Conservation (phyloP, 768 basidiomycete genomes). For the Exsudoporus frostii region DNA sequence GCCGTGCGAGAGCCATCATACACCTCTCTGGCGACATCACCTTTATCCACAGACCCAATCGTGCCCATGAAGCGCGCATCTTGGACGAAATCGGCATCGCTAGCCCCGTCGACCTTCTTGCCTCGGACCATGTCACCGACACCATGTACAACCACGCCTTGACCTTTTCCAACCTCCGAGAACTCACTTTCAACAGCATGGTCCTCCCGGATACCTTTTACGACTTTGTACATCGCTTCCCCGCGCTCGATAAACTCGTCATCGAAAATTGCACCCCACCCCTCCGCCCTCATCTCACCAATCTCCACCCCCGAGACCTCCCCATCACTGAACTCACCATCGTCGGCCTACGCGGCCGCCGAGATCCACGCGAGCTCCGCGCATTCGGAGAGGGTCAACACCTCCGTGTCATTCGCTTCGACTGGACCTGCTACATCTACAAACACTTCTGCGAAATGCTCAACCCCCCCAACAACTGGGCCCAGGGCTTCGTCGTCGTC, state of each 20-base stretch:
- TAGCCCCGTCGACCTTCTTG: conserved; percentile 22
- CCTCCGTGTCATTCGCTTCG: conserved; percentile 42
- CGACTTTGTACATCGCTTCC: conserved; percentile 35
- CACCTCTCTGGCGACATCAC: conserved; percentile 16
- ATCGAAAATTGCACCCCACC: conserved; percentile 40
- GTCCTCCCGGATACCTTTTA: conserved; percentile 38
- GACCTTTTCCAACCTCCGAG: conserved; percentile 35
- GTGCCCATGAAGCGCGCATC: conserved; percentile 25
- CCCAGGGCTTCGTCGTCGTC: conserved; percentile 10
- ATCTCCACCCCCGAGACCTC: conserved; percentile 32
- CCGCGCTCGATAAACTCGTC: conserved; percentile 36
- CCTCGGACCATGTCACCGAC: conserved; percentile 12
- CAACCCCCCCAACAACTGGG: conserved; percentile 10
- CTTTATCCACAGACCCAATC: conserved; percentile 14
- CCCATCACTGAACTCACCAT: conserved; percentile 44
- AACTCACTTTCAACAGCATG: conserved; percentile 37
- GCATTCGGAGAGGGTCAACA: conserved; percentile 36
- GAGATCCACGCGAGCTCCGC: conserved; percentile 24
- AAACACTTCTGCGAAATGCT: conserved; percentile 20
- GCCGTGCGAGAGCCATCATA: conserved; percentile 24
- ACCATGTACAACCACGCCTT: conserved; percentile 18
- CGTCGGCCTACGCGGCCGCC: conserved; percentile 32
- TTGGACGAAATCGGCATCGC: conserved; percentile 21
- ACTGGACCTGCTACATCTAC: conserved; percentile 41
- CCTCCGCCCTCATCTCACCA: conserved; percentile 14